Base-by-base conservation (phyloP, 192 early-diverging fungal genomes). In the Backusella westeae region DNA sequence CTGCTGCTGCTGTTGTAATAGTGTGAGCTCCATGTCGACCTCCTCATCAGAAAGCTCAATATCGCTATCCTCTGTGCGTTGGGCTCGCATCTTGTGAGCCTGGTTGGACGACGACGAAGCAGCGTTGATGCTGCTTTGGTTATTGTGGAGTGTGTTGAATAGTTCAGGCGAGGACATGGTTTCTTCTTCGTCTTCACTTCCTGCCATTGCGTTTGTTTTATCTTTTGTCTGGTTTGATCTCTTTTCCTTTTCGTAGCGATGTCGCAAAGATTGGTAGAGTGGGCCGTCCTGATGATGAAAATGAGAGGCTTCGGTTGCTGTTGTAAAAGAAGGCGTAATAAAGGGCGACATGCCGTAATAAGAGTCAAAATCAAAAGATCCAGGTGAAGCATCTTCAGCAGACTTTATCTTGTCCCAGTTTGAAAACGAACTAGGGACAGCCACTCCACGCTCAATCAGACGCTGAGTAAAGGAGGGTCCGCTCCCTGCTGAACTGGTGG, bases 41-140 rank as follows among this genome's bases (percentile, higher is more conserved):
- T 81, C 80, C 7, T 81, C 76, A 44, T 81, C 80, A 38, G 80
- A 77, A 4, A 81, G 41, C 53, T 81, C 80, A 46, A 81, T 81
- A 56, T 81, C 80, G 32, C 80, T 81, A 23, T 81, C 80, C 21
- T 81, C 80, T 49, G 65, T 53, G n/a, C 34, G 10, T 23, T 71
- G 53, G 10, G 39, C 42, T 3, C 19, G 53, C 26, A 19, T 46
- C 44, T 44, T 53, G 1, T 10, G n/a, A 26, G 56, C 56, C 56
- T 63, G 56, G 12, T 3, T 63, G 26, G 56, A 12, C 5, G 38
- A 39, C 10, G 38, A 39, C 10, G 38, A 39, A 4, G 17, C 6
- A 6, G 46, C 7, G 19, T 1, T 49, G 19, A 19, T 49, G 6
- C 19, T 49, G 6, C 19, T 6, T n/a, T 49, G 46, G 6, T 49